Conservation (phyloP, 345 rosid species). For the Rhodamnia argentea region DNA sequence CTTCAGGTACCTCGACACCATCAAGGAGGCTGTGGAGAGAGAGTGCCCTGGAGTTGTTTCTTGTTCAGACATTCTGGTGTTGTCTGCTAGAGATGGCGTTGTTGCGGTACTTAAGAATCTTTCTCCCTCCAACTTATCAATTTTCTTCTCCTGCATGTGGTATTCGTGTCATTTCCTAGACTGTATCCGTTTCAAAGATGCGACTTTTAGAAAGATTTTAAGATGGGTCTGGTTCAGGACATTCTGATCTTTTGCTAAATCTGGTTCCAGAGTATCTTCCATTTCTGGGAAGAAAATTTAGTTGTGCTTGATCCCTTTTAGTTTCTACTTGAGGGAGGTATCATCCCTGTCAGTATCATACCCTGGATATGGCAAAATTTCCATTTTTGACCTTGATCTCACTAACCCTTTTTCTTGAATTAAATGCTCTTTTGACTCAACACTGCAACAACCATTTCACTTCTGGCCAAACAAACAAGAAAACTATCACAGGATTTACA, state of each 20-base stretch:
- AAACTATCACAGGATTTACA: background rate
- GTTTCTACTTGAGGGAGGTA: background rate
- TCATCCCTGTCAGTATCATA: background rate
- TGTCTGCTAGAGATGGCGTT: constrained; percentile 85
- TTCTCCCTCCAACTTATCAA: background rate
- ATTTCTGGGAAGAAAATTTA: background rate
- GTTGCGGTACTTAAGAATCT: constrained; percentile 36
- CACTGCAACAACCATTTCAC: background rate
- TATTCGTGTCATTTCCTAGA: background rate
- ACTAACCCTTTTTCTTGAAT: background rate
- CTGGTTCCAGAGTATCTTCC: background rate
- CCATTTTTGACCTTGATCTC: background rate
- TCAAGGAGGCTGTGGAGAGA: constrained; percentile 92
- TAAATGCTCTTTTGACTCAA: background rate
- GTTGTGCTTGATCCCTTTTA: background rate
- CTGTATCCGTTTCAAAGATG: background rate
- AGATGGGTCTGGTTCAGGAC: background rate
- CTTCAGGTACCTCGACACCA: constrained; percentile 80
- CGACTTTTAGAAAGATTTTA: background rate
- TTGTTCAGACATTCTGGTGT: constrained; percentile 75
- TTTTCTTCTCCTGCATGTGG: background rate
- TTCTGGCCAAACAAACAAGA: background rate
- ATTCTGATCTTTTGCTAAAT: background rate
- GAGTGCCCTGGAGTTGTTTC: constrained; percentile 95
- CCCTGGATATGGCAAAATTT: background rate